These are phyloP conservation scores for Saccharomycodes ludwigii DNA, from an alignment of 805 yeast species.

Conservation along the genomic window DNA sequence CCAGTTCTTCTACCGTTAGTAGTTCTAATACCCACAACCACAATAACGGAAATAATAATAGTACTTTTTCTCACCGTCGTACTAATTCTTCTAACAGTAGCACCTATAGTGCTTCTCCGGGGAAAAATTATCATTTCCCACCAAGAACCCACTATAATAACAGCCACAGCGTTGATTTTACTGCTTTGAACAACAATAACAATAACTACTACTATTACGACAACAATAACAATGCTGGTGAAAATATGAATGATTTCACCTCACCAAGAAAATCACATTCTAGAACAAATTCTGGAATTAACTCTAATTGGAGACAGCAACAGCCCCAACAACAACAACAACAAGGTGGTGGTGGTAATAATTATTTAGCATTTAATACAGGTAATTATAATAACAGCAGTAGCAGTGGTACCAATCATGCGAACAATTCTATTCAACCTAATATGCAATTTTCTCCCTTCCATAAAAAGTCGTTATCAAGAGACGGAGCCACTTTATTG, in stretches of 20 bases:
- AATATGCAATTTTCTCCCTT: conserved; percentile 26
- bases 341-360: too few species aligned
- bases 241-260: conserved; percentile 3
- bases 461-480: conserved; percentile 18
- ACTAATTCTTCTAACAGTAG: too few species aligned
- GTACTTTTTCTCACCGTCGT: too few species aligned
- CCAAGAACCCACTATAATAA: too few species aligned
- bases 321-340: conserved; percentile 19
- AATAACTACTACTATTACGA: conserved; percentile 1
- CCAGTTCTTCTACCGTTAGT: conserved; percentile 11
- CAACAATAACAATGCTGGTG: conserved; percentile 1
- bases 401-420: conserved; percentile 8
- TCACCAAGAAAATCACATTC: conserved; percentile 20
- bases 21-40: conserved; percentile 2
- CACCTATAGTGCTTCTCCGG: conserved; percentile 34
- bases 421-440: too few species aligned
- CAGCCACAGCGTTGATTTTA: too few species aligned
- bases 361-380: too few species aligned
- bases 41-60: neutral
- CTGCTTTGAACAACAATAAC: too few species aligned
- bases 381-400: conserved; percentile 24
- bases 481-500: conserved; percentile 17
- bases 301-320: conserved; percentile 59
- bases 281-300: conserved; percentile 32
- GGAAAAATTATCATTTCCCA: conserved; percentile 53